Evolutionary conservation across 106 monocot species (phyloP).

Genomic region (Dendrobium chrysotoxum): DNA sequence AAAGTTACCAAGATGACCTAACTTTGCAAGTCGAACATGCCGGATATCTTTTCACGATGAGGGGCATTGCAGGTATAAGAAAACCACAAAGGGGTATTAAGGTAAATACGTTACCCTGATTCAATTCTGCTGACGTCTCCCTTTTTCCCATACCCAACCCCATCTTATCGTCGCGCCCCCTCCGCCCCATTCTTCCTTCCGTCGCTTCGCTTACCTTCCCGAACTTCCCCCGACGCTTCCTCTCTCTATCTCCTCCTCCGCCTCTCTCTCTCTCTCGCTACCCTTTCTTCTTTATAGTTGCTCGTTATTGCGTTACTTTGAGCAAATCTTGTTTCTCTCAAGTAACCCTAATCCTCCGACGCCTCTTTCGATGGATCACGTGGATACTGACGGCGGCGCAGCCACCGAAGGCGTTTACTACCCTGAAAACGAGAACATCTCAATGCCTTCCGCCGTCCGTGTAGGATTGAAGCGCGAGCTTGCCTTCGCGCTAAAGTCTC

Average conservation of each 20-base stretch:
- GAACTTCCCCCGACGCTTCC: neutral
- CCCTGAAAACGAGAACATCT: conserved; percentile 18
- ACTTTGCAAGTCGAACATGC: too few relatives aligned
- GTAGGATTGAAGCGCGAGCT: conserved; percentile 82
- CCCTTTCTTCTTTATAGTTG: neutral
- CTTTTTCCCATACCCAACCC: neutral
- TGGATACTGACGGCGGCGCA: neutral
- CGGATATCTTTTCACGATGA: too few relatives aligned
- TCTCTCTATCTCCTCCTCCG: neutral
- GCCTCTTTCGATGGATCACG: neutral
- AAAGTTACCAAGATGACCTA: too few relatives aligned
- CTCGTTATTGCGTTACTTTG: neutral
- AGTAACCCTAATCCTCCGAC: conserved; percentile 3
- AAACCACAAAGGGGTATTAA: neutral
- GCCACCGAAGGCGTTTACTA: neutral
- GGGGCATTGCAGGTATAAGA: neutral
- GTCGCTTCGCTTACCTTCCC: neutral
- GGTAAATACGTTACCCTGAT: neutral
- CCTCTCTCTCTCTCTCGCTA: neutral
- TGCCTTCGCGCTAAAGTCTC: conserved; percentile 67
- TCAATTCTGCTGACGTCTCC: neutral
- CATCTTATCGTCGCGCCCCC: neutral
- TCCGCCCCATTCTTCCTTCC: neutral
- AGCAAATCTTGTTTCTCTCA: neutral
- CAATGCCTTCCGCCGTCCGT: conserved; percentile 60